Base-by-base conservation (phyloP, 2,329 filamentous ascomycete species). In the Ascochyta fabae region DNA sequence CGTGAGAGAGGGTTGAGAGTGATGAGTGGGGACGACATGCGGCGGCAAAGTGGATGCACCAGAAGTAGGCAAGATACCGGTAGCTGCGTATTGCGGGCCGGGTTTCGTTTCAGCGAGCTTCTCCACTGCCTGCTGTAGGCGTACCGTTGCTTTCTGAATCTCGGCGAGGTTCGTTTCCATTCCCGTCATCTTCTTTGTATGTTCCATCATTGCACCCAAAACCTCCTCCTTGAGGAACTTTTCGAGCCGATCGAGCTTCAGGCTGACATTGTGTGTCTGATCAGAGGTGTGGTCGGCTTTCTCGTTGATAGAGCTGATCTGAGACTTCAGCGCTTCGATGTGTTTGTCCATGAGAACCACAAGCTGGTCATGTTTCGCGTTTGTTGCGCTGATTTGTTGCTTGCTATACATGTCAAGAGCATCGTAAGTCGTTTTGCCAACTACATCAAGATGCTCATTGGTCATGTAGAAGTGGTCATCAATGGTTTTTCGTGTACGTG, bases 381-480 rank as follows among this genome's bases (percentile, higher is more conserved):
- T 52, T 16, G 59, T 46, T 23, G 39, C 33, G 22, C 24, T 51
- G 29, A 51, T 54, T 19, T 60, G 55, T 12, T 66, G 48, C 45
- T 62, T 56, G 29, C 53, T 61, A 36, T 58, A 48, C 24, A 48
- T 47, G 13, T 61, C 57, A 3, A 73, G 51, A 31, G 59, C 48
- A 42, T 73, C 70, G 50, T 66, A 70, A 0, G 65, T 61, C 6
- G 63, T 69, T 38, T 69, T 65, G 33, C 62, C 69, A 1, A 71
- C 59, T 6, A 71, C 64, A 34, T 75, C 73, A 19, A 76, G 67
- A 58, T 76, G 74, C 44, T 71, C 66, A 44, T 75, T 73, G 8
- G 66, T 67, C 65, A 73, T 72, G 56, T 60, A 68, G 60, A 76
- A 75, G 50, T 74, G 71, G n/a, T 70, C 67, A 5, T 66, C 61